Base-by-base conservation (phyloP, 1,139 yeast genomes). In the Taiozyma sp. region DNA sequence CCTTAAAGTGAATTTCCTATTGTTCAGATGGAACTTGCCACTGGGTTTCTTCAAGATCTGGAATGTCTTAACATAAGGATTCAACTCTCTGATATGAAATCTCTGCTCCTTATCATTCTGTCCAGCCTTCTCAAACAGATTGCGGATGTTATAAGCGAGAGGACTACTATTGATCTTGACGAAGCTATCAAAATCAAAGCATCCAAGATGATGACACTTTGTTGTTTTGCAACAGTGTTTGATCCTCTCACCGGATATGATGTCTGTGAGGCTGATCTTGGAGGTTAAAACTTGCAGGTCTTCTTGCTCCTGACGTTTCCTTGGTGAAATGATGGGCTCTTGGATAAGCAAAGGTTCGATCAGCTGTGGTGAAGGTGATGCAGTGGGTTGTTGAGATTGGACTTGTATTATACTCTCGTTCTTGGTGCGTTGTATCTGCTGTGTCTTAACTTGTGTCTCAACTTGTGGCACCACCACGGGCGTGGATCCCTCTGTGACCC, bases 141-240 rank as follows among this genome's bases (percentile, higher is more conserved):
- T 27, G 2, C 5, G 30, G 1, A 29, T 28, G 8, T 49, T 27
- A 39, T 22, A 39, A 10, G n/a, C 6, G 3, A 39, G 8, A n/a
- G 28, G 28, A 9, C 4, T 5, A 4, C 43, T 27, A 49, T 54
- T 52, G 34, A 58, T 43, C 5, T 49, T 43, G 24, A 56, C 50
- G 28, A 58, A 55, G 24, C 48, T 43, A 9, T 54, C 24, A 32
- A 48, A 57, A 34, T 57, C 61, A 49, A 58, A 58, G 10, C 56
- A 51, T 19, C 54, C 48, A 4, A 47, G 9, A 44, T 58, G 62
- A 1, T 44, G 22, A 32, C 62, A 58, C 9, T 48, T 43, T 2
- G 47, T 40, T 2, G 54, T 47, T 46, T 50, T 57, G 12, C 54
- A 56, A 46, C 59, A 49, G 13, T 45, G 54, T n/a, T 10, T 28